Conservation (phyloP, 371 early-diverging fungal species). For the Capniomyces stellatus region DNA sequence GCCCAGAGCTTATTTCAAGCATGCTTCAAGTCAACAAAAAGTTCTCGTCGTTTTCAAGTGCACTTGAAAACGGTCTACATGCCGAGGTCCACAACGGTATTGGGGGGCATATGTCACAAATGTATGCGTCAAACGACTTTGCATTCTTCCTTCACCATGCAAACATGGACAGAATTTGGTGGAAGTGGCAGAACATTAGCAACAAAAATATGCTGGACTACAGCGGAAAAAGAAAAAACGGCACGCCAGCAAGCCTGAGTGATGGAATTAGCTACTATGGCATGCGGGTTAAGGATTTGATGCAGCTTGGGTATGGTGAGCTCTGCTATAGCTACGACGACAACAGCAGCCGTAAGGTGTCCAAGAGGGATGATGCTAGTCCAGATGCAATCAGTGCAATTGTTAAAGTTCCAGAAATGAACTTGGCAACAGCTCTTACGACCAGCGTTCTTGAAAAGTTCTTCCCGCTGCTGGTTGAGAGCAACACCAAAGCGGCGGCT, state of each 20-base stretch:
- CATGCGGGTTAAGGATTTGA: slow-evolving; percentile 10
- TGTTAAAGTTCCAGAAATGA: slow-evolving; percentile 11
- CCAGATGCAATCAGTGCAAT: slow-evolving; percentile 8
- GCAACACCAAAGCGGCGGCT: neutral
- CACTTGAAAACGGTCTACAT: slow-evolving; percentile 22
- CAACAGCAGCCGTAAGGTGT: neutral
- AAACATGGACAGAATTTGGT: slow-evolving; percentile 29
- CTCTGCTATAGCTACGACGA: slow-evolving; percentile 21
- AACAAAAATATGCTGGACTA: slow-evolving; percentile 13
- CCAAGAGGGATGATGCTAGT: slow-evolving; percentile 9
- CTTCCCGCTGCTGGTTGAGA: slow-evolving; percentile 4
- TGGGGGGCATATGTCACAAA: slow-evolving; percentile 29
- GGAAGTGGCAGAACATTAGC: slow-evolving; percentile 24
- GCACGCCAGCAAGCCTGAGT: slow-evolving; percentile 6
- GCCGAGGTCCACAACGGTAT: slow-evolving; percentile 25
- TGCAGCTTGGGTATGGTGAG: slow-evolving; percentile 22
- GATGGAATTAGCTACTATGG: slow-evolving; percentile 6
- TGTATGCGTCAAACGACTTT: slow-evolving; percentile 28
- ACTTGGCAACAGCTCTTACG: slow-evolving; percentile 2
- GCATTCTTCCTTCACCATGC: slow-evolving; percentile 31
- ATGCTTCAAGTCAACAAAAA: slow-evolving; percentile 10
- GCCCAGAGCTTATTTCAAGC: slow-evolving; percentile 22
- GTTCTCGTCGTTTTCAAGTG: slow-evolving; percentile 18
- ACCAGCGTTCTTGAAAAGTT: slow-evolving; percentile 2
- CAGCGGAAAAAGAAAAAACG: slow-evolving; percentile 4